Evolutionary conservation across 768 basidiomycete species (phyloP), one percentile per base, ranked within the genome.

Genomic region (Kondoa malvinella): DNA sequence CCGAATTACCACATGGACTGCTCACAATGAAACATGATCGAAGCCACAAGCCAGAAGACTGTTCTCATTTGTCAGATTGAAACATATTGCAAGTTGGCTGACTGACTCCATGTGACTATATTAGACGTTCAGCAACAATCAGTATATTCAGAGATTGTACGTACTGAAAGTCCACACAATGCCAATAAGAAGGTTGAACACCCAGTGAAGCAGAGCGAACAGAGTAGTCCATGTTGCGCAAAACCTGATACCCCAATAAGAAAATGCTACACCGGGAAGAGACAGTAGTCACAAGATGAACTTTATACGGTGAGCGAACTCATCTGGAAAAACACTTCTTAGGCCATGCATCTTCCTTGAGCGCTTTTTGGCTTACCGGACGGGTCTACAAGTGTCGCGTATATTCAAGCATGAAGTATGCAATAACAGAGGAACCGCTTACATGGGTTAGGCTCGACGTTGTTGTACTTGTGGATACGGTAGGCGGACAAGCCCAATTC

Each of bases 21-120:
- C n/a, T n/a, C n/a, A n/a, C n/a, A n/a, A n/a, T 59, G 57, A 29
- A 59, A 59, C 57, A 59, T 12, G 25, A 59, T 59, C 12, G 57
- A 21, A 4, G 8, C 57, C 8, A 59, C 57, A 12, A 59, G 57
- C 57, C 57, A 59, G 57, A 59, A 59, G 57, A 59, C 57, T 4
- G 4, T 8, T 21, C n/a, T 4, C n/a, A 59, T 56, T 25, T 25
- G 50, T 14, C 50, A 56, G 50, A 56, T 56, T 25, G 14, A 14
- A 56, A 14, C 50, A 56, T 56, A 25, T 56, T 25, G 25, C 14
- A 14, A 56, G 57, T 12, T 21, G n/a, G 8, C 57, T 4, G 30
- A 59, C n/a, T 4, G 57, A 59, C n/a, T 29, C 57, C n/a, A 14
- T 56, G 50, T 25, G 50, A 25, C 14, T 25, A 56, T 56, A 56